Percentiles rank a stretch among this genome's conserved stretches.
Conservation (phyloP, 345 rosid genomes). For the Lenwebbia sp. region DNA sequence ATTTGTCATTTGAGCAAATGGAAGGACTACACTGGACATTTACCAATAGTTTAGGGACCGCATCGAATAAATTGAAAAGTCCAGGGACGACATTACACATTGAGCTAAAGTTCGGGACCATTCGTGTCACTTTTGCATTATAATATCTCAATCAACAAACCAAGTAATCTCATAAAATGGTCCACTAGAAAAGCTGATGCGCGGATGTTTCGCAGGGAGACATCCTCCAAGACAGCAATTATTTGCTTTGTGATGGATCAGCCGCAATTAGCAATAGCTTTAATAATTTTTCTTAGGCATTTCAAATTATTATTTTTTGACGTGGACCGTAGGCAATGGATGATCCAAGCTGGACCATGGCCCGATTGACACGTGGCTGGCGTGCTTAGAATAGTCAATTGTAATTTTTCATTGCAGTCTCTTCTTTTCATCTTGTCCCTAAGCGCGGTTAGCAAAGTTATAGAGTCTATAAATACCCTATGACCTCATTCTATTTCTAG, state of each 20-base stretch:
- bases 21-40: not conserved
- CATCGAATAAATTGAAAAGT: not conserved
- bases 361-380: not conserved
- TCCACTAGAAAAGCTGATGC: too few relatives aligned
- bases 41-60: not conserved
- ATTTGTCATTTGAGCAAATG: not conserved
- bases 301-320: not conserved
- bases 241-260: not conserved
- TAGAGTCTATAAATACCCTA: not conserved
- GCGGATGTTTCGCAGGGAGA: too few relatives aligned
- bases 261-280: not conserved
- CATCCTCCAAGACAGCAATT: not conserved
- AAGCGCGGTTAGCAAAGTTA: not conserved
- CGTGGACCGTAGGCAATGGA: not conserved
- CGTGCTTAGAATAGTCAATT: not conserved
- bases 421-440: not conserved
- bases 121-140: too few relatives aligned
- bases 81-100: too few relatives aligned
- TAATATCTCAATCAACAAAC: too few relatives aligned
- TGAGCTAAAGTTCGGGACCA: too few relatives aligned
- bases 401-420: not conserved
- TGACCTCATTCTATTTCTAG: not conserved
- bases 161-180: too few relatives aligned
- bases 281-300: not conserved
- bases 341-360: not conserved